Percentiles rank a stretch among this genome's conserved stretches.
Conservation (phyloP, 306 rosid species). For the Vachellia collinsii region DNA sequence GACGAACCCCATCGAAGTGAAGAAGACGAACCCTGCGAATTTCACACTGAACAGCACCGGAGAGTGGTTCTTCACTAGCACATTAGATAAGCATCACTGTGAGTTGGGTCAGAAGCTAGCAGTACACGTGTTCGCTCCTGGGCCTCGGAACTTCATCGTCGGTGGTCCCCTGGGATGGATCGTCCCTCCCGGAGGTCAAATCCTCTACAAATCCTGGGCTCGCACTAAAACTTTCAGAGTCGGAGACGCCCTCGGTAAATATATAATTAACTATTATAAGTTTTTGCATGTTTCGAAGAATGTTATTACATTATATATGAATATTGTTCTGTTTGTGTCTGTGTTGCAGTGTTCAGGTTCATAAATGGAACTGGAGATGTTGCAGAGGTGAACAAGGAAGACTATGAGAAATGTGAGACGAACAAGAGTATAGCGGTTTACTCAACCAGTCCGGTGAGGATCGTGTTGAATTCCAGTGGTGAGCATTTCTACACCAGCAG, state of each 20-base stretch:
- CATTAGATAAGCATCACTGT: conserved; percentile 46
- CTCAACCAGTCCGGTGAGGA: conserved; percentile 42
- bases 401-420: conserved; percentile 48
- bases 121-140: conserved; percentile 45
- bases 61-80: conserved; percentile 56
- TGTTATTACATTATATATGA: background rate
- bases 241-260: conserved; percentile 58
- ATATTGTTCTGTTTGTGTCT: background rate
- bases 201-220: conserved; percentile 50
- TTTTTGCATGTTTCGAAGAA: background rate
- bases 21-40: conserved; percentile 49
- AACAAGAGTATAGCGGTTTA: conserved; percentile 36
- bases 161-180: conserved; percentile 58
- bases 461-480: conserved; percentile 42
- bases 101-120: conserved; percentile 49
- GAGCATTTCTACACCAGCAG: conserved; percentile 62
- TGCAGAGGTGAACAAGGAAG: conserved; percentile 55
- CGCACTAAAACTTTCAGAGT: conserved; percentile 41
- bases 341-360: conserved; percentile 53
- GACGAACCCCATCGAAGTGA: conserved; percentile 47
- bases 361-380: conserved; percentile 48
- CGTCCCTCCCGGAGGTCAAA: conserved; percentile 45
- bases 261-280: too few relatives aligned
- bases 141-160: conserved; percentile 45
- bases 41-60: conserved; percentile 51